phyloP scores from a whole-genome alignment of 1,284 basidiomycete species.

The Wallemia hederae region DNA sequence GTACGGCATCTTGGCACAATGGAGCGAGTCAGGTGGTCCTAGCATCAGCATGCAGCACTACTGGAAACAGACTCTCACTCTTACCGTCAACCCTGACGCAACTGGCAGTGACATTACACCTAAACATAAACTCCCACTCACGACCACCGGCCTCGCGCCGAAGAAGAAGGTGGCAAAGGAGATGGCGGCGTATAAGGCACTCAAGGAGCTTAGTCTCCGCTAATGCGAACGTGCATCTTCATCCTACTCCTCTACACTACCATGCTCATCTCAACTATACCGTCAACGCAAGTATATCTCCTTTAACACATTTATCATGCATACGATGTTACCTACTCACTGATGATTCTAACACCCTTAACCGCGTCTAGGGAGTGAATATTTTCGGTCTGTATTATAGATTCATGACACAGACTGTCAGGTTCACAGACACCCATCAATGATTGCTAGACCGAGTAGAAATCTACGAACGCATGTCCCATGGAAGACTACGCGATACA shows the following conservation, averaged over 20 bases:
- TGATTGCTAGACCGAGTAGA: too few species aligned
- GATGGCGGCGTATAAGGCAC: background rate
- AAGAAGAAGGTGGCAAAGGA: background rate
- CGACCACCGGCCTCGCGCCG: background rate
- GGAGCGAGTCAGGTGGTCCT: background rate
- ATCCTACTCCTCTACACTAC: background rate
- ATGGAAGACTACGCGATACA: too few species aligned
- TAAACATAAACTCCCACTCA: background rate
- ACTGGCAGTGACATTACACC: background rate
- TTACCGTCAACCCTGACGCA: background rate
- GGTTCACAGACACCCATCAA: too few species aligned
- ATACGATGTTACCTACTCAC: too few species aligned
- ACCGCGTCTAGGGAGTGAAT: too few species aligned
- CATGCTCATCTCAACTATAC: too few species aligned
- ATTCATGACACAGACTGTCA: too few species aligned
- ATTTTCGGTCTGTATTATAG: too few species aligned
- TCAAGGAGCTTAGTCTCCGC: background rate
- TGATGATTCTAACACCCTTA: too few species aligned
- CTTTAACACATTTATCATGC: too few species aligned
- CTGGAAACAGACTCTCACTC: background rate
- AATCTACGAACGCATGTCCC: too few species aligned
- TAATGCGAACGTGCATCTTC: background rate
- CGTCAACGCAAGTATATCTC: too few species aligned
- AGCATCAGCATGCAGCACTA: background rate
- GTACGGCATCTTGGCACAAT: background rate